These are phyloP conservation scores for Lactarius pseudohatsudake DNA, from an alignment of 768 basidiomycete genomes.

Conservation along the genomic window DNA sequence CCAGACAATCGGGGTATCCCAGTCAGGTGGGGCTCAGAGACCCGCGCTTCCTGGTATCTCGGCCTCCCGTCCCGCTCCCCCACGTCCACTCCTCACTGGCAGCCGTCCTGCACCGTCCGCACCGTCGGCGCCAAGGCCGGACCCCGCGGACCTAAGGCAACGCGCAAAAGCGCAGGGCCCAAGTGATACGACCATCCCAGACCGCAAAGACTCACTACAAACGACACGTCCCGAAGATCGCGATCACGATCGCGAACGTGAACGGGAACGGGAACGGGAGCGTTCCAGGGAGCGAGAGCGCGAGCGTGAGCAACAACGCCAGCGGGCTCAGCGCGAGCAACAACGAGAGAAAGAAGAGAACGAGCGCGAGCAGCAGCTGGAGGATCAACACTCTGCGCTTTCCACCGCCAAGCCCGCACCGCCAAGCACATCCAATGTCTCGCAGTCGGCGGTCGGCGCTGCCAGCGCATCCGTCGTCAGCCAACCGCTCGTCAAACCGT, in stretches of 20 bases:
- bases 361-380: conserved; percentile 35
- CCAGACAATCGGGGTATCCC: conserved; percentile 41
- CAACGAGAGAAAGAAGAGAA: conserved; percentile 38
- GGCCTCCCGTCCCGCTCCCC: conserved; percentile 64
- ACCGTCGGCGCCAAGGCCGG: conserved; percentile 52
- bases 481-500: conserved; percentile 66
- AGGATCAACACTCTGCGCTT: conserved; percentile 34
- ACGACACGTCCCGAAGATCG: conserved; percentile 17
- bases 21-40: conserved; percentile 34
- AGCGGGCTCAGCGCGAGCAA: conserved; percentile 32
- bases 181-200: conserved; percentile 38
- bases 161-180: conserved; percentile 61
- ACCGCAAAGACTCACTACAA: conserved; percentile 51
- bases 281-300: conserved; percentile 26
- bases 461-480: conserved; percentile 50
- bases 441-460: conserved; percentile 47
- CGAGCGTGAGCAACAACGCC: conserved; percentile 24
- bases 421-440: conserved; percentile 44
- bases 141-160: conserved; percentile 63
- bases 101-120: conserved; percentile 54
- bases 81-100: conserved; percentile 60
- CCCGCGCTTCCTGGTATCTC: conserved; percentile 41
- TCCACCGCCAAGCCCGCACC: conserved; percentile 46
- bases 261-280: conserved; percentile 31
- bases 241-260: conserved; percentile 41